phyloP scores from a whole-genome alignment of 257 asterid genomes.

The Avicennia marina region DNA sequence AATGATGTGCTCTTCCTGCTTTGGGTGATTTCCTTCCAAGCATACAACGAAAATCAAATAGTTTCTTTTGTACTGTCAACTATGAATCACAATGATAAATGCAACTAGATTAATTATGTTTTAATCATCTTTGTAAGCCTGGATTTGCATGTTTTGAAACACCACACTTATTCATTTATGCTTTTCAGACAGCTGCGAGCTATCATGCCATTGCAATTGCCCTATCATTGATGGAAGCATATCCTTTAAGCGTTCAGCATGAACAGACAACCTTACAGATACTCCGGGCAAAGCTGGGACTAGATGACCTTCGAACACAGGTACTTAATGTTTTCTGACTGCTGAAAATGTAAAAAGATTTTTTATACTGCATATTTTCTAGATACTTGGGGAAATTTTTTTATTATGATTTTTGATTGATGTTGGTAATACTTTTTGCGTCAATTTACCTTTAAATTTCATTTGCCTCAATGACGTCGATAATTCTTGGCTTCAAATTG shows the following conservation, averaged over 20 bases:
- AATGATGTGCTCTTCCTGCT: constrained; percentile 4
- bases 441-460: background rate
- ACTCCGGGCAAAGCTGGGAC: constrained; percentile 83
- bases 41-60: background rate
- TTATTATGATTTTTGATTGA: background rate
- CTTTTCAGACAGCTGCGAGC: constrained; percentile 88
- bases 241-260: constrained; percentile 91
- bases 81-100: background rate
- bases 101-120: constrained; percentile 12
- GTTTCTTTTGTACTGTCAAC: constrained; percentile 6
- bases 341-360: constrained; percentile 6
- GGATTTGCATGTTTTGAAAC: too few species aligned
- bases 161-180: constrained; percentile 22
- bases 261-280: constrained; percentile 90
- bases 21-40: background rate
- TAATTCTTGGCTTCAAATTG: background rate
- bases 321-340: constrained; percentile 29
- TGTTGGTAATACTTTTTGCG: background rate
- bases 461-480: too few species aligned
- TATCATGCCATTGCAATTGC: constrained; percentile 96
- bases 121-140: constrained; percentile 8
- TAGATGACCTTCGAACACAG: constrained; percentile 95
- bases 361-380: constrained; percentile 5
- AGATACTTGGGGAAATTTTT: background rate
- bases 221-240: constrained; percentile 94